Conservation (phyloP, 2,329 filamentous ascomycete species). For the Scorias spongiosa region DNA sequence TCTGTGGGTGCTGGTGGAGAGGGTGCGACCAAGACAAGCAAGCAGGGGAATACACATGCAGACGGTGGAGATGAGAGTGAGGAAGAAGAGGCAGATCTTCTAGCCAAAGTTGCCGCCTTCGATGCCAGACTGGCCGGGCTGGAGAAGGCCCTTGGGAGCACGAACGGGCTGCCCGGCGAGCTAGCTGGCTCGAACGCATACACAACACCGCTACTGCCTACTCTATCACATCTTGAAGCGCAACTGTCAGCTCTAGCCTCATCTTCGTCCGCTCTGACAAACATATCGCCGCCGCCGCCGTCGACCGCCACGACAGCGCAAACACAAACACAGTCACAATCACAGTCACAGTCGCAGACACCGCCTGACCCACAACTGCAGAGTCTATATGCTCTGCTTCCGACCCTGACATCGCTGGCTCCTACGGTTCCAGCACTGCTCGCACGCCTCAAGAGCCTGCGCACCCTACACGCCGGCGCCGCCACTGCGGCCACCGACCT, state of each 20-base stretch:
- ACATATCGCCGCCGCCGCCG: constrained; percentile 42
- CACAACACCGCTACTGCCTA: constrained; percentile 60
- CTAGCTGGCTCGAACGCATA: constrained; percentile 28
- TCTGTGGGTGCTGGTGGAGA: constrained; percentile 27
- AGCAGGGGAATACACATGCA: constrained; percentile 1
- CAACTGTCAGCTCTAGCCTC: constrained; percentile 59
- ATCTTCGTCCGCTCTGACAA: constrained; percentile 50
- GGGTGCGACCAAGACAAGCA: constrained; percentile 2
- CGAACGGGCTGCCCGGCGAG: constrained; percentile 46
- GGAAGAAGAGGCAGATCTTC: constrained; percentile 36
- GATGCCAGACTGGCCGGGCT: constrained; percentile 65
- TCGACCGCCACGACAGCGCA: constrained; percentile 51
- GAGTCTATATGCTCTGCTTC: constrained; percentile 73
- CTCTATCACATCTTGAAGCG: constrained; percentile 64
- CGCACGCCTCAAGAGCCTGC: constrained; percentile 69
- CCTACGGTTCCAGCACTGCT: constrained; percentile 75
- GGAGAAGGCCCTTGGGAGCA: constrained; percentile 69
- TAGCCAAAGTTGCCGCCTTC: constrained; percentile 75
- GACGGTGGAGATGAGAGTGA: not conserved
- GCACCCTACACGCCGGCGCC: constrained; percentile 74
- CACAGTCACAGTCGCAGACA: constrained; percentile 37
- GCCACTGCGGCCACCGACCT: constrained; percentile 66
- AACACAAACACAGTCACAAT: constrained; percentile 41
- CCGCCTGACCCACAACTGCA: constrained; percentile 51
- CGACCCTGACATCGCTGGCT: constrained; percentile 73